Conservation (phyloP, 345 rosid species). For the Boechera stricta region DNA sequence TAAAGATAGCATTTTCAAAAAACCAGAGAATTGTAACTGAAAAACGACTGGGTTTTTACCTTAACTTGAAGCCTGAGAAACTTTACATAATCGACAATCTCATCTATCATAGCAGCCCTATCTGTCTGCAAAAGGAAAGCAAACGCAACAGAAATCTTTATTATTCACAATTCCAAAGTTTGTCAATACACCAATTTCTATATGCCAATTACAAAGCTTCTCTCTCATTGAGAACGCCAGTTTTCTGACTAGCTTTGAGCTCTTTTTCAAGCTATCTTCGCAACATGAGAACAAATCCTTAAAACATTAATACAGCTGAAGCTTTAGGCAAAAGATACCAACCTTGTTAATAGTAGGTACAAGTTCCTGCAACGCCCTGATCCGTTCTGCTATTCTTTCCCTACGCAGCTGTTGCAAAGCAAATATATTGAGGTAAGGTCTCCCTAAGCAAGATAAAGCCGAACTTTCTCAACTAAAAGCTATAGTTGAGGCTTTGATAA, state of each 20-base stretch:
- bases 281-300: background rate
- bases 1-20: background rate
- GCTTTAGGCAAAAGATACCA: conserved; percentile 16
- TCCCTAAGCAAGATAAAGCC: background rate
- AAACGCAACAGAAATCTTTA: conserved; percentile 1
- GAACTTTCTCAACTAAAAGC: background rate
- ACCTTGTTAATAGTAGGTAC: conserved; percentile 99
- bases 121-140: conserved; percentile 65
- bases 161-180: no score
- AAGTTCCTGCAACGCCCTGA: conserved; percentile 94
- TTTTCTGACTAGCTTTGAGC: conserved; percentile 1
- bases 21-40: conserved; percentile 7
- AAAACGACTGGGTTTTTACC: conserved; percentile 52
- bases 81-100: conserved; percentile 98
- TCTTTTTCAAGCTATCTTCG: conserved; percentile 11
- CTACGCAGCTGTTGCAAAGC: conserved; percentile 76
- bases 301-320: background rate
- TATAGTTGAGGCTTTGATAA: background rate
- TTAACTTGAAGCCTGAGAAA: conserved; percentile 98
- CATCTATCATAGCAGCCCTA: conserved; percentile 98
- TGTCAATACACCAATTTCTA: background rate
- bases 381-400: conserved; percentile 97
- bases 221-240: conserved; percentile 2
- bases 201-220: conserved; percentile 11
- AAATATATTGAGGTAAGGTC: conserved; percentile 7